Evolutionary conservation across 2,329 filamentous ascomycete genomes (phyloP), one percentile per base, ranked within the genome.

Genomic region (Akanthomyces muscarius): DNA sequence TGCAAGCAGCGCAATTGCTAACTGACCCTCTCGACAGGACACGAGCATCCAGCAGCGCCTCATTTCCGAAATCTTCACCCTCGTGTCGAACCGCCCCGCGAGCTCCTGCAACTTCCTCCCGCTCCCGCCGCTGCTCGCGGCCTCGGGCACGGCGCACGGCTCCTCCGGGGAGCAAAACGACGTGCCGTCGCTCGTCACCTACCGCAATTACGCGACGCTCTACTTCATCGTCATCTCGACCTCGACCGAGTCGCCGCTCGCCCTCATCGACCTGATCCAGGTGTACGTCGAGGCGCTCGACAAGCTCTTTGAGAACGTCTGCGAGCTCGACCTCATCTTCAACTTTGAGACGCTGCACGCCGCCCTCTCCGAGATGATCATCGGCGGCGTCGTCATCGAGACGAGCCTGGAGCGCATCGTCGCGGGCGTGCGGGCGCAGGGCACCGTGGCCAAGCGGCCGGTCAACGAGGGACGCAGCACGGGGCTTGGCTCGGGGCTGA

Each of bases 161-260:
- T 89, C 77, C 71, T 85, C 85, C 69, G 85, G 88, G 45, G 88
- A 86, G 63, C 86, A 90, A 77, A 93, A 92, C 73, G 95, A 98
- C 77, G 89, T 92, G 13, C 95, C 95, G 11, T 95, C 92, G 6
- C 90, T 98, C 65, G 92, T 99, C 52, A 98, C 95, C 10, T 99
- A 99, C 82, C 92, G 95, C 64, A 91, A 97, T 82, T 99, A 98
- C 74, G 95, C 95, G 11, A 99, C 95, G 0, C 89, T 99, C 65
- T 98, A 96, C 79, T 99, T 99, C 80, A 99, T 99, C 76, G 83
- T 99, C 74, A 99, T 99, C 72, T 95, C 90, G 42, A 99, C 96
- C 5, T 92, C 92, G 5, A 97, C 95, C 64, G 95, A 99, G 77
- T 97, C 92, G 1, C 95, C 95, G 0, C 88, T 99, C 3, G 95